phyloP scores from a whole-genome alignment of 2,329 filamentous ascomycete genomes.

The Xenoacremonium recifei region DNA sequence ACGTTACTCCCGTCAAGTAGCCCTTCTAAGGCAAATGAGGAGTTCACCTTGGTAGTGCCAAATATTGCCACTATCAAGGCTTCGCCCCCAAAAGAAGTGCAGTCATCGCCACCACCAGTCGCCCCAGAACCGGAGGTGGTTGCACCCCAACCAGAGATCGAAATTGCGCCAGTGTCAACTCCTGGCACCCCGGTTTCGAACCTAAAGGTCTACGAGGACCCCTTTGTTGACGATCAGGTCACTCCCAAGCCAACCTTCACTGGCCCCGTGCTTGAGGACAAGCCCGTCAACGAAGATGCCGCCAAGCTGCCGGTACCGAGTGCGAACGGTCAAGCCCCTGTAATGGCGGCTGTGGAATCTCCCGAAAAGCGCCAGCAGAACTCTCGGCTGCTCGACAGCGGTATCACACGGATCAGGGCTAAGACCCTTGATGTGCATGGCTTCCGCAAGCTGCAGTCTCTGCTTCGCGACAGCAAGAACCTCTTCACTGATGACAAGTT shows the following conservation, averaged over 20 bases:
- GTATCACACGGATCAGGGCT: conserved; percentile 69
- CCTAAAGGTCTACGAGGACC: conserved; percentile 63
- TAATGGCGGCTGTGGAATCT: conserved; percentile 22
- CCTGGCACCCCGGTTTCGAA: conserved; percentile 11
- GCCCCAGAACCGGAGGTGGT: conserved; percentile 1
- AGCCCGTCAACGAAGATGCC: conserved; percentile 57
- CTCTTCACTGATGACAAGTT: conserved; percentile 67
- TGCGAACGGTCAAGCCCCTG: conserved; percentile 20
- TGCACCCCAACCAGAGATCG: neutral
- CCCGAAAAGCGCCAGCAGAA: conserved; percentile 56
- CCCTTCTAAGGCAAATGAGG: conserved; percentile 50
- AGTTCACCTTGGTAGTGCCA: conserved; percentile 53
- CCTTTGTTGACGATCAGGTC: conserved; percentile 49
- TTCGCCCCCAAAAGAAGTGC: conserved; percentile 26
- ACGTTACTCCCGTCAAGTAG: conserved; percentile 33
- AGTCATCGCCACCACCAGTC: neutral
- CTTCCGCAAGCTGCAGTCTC: conserved; percentile 74
- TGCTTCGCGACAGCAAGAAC: conserved; percentile 65
- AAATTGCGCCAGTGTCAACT: neutral
- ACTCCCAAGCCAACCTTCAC: conserved; percentile 46
- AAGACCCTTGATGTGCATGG: conserved; percentile 77
- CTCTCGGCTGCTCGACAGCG: conserved; percentile 66
- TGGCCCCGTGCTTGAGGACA: conserved; percentile 57
- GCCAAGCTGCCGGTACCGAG: conserved; percentile 30
- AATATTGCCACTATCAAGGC: conserved; percentile 37